Percentiles rank a stretch among this genome's conserved stretches.
Conservation (phyloP, 345 rosid species). For the Citrus mangshanensis region DNA sequence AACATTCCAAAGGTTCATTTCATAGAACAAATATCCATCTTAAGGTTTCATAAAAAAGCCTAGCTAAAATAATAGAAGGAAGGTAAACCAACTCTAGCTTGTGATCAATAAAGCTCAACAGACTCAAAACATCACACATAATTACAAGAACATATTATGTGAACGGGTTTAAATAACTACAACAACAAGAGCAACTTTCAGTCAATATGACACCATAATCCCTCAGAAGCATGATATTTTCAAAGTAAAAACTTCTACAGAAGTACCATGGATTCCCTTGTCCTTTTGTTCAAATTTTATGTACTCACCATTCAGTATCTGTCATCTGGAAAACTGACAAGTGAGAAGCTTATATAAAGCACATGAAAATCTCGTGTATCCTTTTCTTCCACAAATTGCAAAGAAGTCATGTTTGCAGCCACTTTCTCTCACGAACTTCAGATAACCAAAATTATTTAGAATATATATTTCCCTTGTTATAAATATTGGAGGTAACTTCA, state of each 20-base stretch:
- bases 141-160: neutral
- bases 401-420: neutral
- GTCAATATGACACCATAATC: neutral
- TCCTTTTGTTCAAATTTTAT: neutral
- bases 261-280: neutral
- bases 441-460: neutral
- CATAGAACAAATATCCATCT: neutral
- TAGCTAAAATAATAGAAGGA: neutral
- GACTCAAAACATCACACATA: neutral
- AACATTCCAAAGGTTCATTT: neutral
- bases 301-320: neutral
- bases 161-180: neutral
- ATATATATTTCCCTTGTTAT: neutral
- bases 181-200: neutral
- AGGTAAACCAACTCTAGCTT: neutral
- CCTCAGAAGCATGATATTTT: neutral
- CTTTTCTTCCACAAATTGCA: neutral
- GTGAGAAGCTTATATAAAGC: neutral
- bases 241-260: neutral
- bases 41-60: neutral
- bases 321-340: neutral
- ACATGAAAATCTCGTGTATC: neutral
- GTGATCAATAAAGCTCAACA: neutral
- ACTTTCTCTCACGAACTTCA: neutral
- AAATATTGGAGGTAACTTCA: neutral